Evolutionary conservation across 116 monocot genomes (phyloP).

Genomic region (Thalassia testudinum): DNA sequence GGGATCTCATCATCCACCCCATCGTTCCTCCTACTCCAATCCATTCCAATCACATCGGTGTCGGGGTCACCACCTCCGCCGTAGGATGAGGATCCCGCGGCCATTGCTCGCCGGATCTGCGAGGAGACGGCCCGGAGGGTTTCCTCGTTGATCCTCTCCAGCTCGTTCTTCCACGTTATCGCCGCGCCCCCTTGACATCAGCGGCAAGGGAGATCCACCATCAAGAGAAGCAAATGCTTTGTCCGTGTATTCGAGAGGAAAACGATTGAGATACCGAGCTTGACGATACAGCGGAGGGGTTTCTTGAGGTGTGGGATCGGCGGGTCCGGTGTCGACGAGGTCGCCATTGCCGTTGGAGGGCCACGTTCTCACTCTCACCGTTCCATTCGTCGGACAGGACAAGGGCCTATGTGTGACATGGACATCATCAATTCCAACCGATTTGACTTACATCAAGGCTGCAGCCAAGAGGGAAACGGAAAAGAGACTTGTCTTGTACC

Average conservation of each 20-base stretch:
- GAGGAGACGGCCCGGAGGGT: slow-evolving; percentile 33
- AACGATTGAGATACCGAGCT: slow-evolving; percentile 48
- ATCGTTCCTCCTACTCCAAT: slow-evolving; percentile 6
- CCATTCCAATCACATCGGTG: slow-evolving; percentile 5
- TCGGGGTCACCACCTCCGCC: not conserved
- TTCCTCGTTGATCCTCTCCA: slow-evolving; percentile 77
- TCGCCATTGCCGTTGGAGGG: not conserved
- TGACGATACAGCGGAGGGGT: slow-evolving; percentile 81
- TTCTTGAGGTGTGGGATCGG: not conserved
- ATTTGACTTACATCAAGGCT: too few species aligned
- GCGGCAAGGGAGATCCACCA: not conserved
- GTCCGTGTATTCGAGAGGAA: not conserved
- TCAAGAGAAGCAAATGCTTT: not conserved
- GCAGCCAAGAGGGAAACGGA: too few species aligned
- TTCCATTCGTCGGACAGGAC: too few species aligned
- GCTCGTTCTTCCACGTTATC: slow-evolving; percentile 79
- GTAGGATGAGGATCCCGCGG: not conserved
- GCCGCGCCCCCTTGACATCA: slow-evolving; percentile 63
- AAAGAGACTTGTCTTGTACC: too few species aligned
- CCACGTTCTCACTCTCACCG: too few species aligned
- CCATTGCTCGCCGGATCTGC: slow-evolving; percentile 38
- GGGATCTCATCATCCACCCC: not conserved
- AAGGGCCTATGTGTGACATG: too few species aligned
- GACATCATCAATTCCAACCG: too few species aligned
- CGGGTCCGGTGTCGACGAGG: too few species aligned